A percentile compares a stretch with the other conserved stretches of the same genome.
Conservation (phyloP, 2,329 filamentous ascomycete species). For the Metarhizium anisopliae region DNA sequence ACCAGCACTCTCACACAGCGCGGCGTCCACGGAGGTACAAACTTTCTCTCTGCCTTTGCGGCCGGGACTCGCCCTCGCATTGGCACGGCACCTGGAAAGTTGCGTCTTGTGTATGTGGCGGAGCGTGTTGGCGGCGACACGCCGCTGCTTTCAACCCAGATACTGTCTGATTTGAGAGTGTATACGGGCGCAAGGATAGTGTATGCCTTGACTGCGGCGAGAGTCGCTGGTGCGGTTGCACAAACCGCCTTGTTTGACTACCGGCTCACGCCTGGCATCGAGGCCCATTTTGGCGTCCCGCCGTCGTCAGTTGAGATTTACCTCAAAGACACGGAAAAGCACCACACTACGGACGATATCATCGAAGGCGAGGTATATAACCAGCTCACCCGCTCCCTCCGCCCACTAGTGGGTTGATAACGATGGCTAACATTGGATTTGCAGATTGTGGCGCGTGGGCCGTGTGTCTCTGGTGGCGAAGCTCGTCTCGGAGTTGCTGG, state of each 20-base stretch:
- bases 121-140: slow-evolving; percentile 57
- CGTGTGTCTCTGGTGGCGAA: slow-evolving; percentile 62
- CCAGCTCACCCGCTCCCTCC: not conserved
- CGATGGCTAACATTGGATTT: not conserved
- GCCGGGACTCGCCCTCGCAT: slow-evolving; percentile 51
- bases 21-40: slow-evolving; percentile 60
- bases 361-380: slow-evolving; percentile 53
- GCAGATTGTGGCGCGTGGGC: slow-evolving; percentile 63
- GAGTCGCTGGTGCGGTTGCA: slow-evolving; percentile 80
- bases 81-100: slow-evolving; percentile 57
- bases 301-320: slow-evolving; percentile 72
- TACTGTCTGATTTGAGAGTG: slow-evolving; percentile 72
- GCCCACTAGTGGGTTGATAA: not conserved
- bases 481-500: slow-evolving; percentile 54
- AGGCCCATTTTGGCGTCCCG: slow-evolving; percentile 70
- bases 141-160: slow-evolving; percentile 56
- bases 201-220: slow-evolving; percentile 73
- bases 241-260: slow-evolving; percentile 90
- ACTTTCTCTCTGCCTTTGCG: slow-evolving; percentile 36
- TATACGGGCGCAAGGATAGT: slow-evolving; percentile 72
- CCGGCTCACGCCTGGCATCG: slow-evolving; percentile 38
- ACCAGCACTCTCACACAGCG: slow-evolving; percentile 57
- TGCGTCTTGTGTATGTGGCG: slow-evolving; percentile 73
- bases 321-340: slow-evolving; percentile 51
- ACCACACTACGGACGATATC: slow-evolving; percentile 55